Evolutionary conservation across 306 rosid genomes (phyloP), one percentile per base, ranked within the genome.

Genomic region (Quercus berberidifolia): DNA sequence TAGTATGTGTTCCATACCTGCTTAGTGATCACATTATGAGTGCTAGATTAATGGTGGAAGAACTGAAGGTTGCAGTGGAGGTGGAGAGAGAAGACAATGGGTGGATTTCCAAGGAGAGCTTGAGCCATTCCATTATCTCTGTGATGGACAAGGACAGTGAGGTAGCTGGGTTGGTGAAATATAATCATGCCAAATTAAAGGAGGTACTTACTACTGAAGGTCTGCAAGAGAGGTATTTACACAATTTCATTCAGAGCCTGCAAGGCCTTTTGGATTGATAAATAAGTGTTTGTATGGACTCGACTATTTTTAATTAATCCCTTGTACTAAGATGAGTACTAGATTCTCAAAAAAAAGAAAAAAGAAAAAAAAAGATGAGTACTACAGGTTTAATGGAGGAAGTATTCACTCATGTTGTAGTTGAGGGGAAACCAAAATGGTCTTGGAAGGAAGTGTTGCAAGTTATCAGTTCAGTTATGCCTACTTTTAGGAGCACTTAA

Each of bases 11-110:
- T 0, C 92, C 97, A 1, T 74, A 64, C 43, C 0, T 38, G 3
- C 64, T 90, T n/a, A 87, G 83, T 0, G 97, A 92, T 41, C 95
- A 92, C 12, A 35, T 87, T 1, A 68, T 92, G 87, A 92, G 89
- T 64, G 49, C 93, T 0, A 90, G 77, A 84, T 23, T 90, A 1
- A 54, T 90, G 28, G 89, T 81, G 60, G 81, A 78, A 6, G 94
- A 89, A 55, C 72, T 92, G 10, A 73, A 75, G 69, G 90, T 90
- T 21, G 97, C 82, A 0, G 92, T 87, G 69, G 86, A 83, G 46
- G 92, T 82, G 56, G 41, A 80, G 76, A 90, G 60, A 80, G 90
- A 76, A 1, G 87, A 80, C 19, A 74, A 73, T 28, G 78, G 86
- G 2, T 81, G 90, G 88, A 79, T 90, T 55, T 79, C 92, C 0